These are phyloP conservation scores for Solanum chacoense DNA, from an alignment of 305 asterid genomes.

Conservation along the genomic window DNA sequence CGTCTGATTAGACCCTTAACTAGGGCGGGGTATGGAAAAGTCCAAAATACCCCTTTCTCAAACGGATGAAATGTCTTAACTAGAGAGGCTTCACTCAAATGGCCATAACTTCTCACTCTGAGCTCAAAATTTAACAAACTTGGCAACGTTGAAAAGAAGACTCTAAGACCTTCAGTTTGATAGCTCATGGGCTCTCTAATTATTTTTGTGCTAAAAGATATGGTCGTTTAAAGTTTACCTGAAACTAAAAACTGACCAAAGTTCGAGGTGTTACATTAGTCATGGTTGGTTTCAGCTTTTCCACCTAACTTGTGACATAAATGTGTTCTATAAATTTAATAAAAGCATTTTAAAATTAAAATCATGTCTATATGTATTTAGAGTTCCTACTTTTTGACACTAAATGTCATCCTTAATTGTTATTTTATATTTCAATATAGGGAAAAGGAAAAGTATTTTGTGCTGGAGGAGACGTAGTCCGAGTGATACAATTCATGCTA, in stretches of 20 bases:
- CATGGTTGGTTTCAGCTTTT: not conserved
- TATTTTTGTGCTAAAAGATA: too few relatives aligned
- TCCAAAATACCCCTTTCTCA: not conserved
- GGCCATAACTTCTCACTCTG: not conserved
- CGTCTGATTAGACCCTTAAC: not conserved
- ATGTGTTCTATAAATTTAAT: not conserved
- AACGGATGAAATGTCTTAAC: not conserved
- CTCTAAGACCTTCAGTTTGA: too few relatives aligned
- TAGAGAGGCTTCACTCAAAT: not conserved
- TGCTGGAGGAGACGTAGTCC: not conserved
- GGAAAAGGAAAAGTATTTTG: slow-evolving; percentile 1
- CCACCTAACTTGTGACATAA: not conserved
- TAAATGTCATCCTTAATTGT: not conserved
- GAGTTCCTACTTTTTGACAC: not conserved
- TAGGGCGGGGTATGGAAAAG: not conserved
- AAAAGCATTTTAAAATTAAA: not conserved
- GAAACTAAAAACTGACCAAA: not conserved
- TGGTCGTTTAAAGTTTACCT: not conserved
- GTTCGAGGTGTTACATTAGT: not conserved
- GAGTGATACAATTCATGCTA: not conserved
- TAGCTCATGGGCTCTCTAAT: too few relatives aligned
- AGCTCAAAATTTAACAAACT: not conserved
- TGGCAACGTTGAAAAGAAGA: too few relatives aligned
- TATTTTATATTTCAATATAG: not conserved
- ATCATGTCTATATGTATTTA: not conserved